These are phyloP conservation scores for Epichloe sp. DNA, from an alignment of 2,329 filamentous ascomycete genomes.

Conservation along the genomic window DNA sequence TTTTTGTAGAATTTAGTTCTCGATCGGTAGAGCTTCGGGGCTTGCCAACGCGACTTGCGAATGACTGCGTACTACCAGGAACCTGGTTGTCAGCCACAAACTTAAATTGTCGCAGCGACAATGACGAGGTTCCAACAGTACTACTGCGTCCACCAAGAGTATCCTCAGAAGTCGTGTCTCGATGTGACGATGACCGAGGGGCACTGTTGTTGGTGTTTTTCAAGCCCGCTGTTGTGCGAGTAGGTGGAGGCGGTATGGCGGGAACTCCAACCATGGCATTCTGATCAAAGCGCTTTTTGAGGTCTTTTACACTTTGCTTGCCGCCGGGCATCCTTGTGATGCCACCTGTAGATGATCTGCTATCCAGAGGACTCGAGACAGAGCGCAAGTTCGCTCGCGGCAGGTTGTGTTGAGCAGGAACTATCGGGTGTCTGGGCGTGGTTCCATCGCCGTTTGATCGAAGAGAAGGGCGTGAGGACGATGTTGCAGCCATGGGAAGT, in stretches of 20 bases:
- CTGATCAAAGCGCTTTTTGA: constrained; percentile 68
- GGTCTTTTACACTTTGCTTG: constrained; percentile 65
- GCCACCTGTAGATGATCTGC: constrained; percentile 19
- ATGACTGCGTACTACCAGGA: constrained; percentile 43
- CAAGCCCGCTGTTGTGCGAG: not conserved
- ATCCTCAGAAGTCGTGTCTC: constrained; percentile 7
- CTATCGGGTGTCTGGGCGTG: constrained; percentile 32
- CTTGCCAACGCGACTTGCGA: constrained; percentile 45
- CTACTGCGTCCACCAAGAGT: not conserved
- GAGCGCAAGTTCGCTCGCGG: constrained; percentile 35
- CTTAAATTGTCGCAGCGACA: constrained; percentile 31
- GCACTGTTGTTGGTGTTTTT: not conserved
- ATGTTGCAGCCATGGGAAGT: constrained; percentile 22
- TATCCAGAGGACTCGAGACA: constrained; percentile 41
- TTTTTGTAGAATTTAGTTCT: constrained; percentile 23
- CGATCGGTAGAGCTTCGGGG: constrained; percentile 25
- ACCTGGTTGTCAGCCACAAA: constrained; percentile 36
- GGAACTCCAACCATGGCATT: constrained; percentile 18
- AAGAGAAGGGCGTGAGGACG: constrained; percentile 27
- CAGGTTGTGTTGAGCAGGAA: constrained; percentile 26
- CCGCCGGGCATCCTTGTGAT: constrained; percentile 19
- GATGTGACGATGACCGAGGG: constrained; percentile 1
- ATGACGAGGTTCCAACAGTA: constrained; percentile 11
- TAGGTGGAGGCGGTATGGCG: not conserved
- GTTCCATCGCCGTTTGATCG: constrained; percentile 38